Base-by-base conservation (phyloP, 2,329 filamentous ascomycete species). In the Diaporthe velutina region DNA sequence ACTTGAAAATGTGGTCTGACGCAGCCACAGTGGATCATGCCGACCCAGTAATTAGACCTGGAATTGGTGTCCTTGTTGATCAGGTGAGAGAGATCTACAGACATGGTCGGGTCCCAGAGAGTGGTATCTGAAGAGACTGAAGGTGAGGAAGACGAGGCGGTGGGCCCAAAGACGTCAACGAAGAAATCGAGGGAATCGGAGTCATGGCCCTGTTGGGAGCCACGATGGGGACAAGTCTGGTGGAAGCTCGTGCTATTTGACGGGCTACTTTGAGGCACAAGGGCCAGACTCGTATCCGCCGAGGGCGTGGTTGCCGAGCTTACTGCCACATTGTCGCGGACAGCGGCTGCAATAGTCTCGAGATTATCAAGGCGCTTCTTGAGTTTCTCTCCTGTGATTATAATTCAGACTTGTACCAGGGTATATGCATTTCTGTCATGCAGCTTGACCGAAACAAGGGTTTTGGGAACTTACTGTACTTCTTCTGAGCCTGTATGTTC, bases 401-500 rank as follows among this genome's bases (percentile, higher is more conserved):
- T 10, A 19, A 10, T 1, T 71, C 1, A 55, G 64, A 28, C 30
- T 25, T 12, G 0, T 30, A 2, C 13, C 6, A 66, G 6, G 5
- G 2, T 17, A n/a, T 7, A 5, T 1, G 12, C 25, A 19, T 1
- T n/a, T 0, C 6, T 25, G 6, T 2, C 17, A 54, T 15, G 10
- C 5, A n/a, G 19, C 4, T 25, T 9, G 38, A 4, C 4, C 10
- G 4, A 71, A 19, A 9, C 50, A n/a, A 17, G 22, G 4, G 3
- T 28, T 17, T 28, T 10, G 38, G 1, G n/a, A 9, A 76, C 78
- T 76, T 48, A 79, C 78, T 75, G 54, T 79, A 79, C 42, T 78
- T 79, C 71, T 77, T 76, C 58, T 79, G 78, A 10, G 78, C 78
- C 55, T 77, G 76, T 17, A 78, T 71, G 22, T 79, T 79, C 72